Evolutionary conservation across 2,329 filamentous ascomycete species (phyloP).

Genomic region (Escovopsis sp.): DNA sequence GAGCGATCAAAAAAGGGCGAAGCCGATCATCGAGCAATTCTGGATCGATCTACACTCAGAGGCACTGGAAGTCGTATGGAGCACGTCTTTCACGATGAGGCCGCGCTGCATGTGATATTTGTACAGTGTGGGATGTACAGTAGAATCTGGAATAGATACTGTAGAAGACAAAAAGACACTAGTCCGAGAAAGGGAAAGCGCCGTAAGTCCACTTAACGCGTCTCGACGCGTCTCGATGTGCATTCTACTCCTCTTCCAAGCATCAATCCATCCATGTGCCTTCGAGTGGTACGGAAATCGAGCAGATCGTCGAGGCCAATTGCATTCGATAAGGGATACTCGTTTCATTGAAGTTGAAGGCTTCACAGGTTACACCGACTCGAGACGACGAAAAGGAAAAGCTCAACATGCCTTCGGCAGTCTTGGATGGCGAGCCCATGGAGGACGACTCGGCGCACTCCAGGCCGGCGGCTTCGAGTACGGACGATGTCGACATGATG

Average conservation of each 20-base stretch:
- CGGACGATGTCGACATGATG: constrained; percentile 27
- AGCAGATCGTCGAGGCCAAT: too few relatives aligned
- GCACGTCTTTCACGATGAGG: background rate
- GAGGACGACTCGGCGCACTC: constrained; percentile 16
- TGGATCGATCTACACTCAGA: too few relatives aligned
- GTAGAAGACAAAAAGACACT: background rate
- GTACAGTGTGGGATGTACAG: background rate
- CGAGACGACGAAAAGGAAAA: constrained; percentile 7
- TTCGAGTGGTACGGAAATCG: too few relatives aligned
- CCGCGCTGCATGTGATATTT: background rate
- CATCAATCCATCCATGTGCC: too few relatives aligned
- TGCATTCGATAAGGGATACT: too few relatives aligned
- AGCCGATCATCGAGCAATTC: too few relatives aligned
- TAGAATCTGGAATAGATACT: background rate
- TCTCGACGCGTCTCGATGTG: constrained; percentile 2
- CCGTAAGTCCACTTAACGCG: constrained; percentile 4
- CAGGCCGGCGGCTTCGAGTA: constrained; percentile 6
- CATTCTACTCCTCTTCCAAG: too few relatives aligned
- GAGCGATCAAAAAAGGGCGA: too few relatives aligned
- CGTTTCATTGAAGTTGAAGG: too few relatives aligned
- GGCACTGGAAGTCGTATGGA: too few relatives aligned
- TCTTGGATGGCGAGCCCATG: constrained; percentile 21
- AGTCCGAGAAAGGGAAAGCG: background rate
- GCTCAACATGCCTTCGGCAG: constrained; percentile 13
- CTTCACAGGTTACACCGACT: too few relatives aligned